Conservation (phyloP, 495 filamentous ascomycete species). For the Neurospora sp. region DNA sequence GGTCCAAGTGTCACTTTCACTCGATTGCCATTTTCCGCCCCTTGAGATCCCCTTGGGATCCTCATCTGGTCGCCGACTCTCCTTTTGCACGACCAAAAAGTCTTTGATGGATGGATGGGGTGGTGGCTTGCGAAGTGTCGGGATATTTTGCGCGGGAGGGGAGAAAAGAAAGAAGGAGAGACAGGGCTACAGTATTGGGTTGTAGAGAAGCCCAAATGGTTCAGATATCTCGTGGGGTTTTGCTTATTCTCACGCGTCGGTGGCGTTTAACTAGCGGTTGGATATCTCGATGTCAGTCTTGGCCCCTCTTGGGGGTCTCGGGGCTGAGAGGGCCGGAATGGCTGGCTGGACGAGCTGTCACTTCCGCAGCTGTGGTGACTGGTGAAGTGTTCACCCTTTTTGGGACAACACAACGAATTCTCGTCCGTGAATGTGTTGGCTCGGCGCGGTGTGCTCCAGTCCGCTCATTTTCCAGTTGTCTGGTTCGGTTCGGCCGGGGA, state of each 20-base stretch:
- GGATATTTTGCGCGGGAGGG: not conserved
- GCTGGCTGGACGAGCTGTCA: not conserved
- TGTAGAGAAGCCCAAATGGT: not conserved
- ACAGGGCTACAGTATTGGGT: not conserved
- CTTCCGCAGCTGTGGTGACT: not conserved
- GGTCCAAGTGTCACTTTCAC: slow-evolving; percentile 1
- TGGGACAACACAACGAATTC: not conserved
- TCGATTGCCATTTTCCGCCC: not conserved
- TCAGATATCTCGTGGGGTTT: not conserved
- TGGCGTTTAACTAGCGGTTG: not conserved
- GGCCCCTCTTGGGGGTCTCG: not conserved
- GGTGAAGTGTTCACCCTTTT: not conserved
- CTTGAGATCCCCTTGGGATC: not conserved
- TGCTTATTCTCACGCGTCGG: not conserved
- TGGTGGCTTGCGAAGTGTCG: not conserved
- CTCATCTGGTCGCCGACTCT: not conserved
- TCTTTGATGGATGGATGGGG: not conserved
- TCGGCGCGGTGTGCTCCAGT: not conserved
- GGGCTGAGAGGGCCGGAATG: not conserved
- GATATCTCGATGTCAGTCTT: not conserved
- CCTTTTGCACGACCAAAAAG: not conserved
- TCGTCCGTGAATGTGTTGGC: not conserved
- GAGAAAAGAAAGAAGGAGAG: not conserved
- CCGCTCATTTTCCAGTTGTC: not conserved
- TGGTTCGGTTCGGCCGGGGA: not conserved